phyloP scores from a whole-genome alignment of 2,329 filamentous ascomycete species.

The Tolypocladium ovalisporum region DNA sequence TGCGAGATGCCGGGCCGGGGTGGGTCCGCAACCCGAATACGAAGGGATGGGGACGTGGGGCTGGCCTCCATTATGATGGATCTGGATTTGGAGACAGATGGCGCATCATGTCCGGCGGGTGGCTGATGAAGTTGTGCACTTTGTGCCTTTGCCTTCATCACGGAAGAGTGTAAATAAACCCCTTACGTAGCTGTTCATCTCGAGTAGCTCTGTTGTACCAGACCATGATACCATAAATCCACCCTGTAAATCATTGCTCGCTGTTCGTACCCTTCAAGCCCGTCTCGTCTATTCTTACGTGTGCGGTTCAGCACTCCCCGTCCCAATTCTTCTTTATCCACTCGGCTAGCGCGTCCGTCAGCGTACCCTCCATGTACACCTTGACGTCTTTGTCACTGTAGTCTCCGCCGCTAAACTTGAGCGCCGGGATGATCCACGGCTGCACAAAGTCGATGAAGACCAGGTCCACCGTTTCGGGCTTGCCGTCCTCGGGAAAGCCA shows the following conservation, averaged over 20 bases:
- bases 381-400: conserved; percentile 37
- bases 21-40: not conserved
- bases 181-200: not conserved
- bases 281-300: not conserved
- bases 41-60: not conserved
- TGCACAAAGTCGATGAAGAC: conserved; percentile 89
- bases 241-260: not conserved
- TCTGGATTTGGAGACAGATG: no score
- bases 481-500: conserved; percentile 43
- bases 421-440: conserved; percentile 65
- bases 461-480: conserved; percentile 69
- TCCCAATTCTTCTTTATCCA: conserved; percentile 53
- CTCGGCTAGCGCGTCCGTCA: conserved; percentile 42
- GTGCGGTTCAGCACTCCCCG: conserved; percentile 26
- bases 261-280: no score
- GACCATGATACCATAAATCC: no score
- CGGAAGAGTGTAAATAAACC: no score
- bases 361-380: conserved; percentile 40
- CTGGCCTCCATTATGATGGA: no score
- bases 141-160: no score
- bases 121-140: no score
- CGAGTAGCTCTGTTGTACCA: no score
- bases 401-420: conserved; percentile 48
- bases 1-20: not conserved
- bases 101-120: not conserved